Evolutionary conservation across 495 filamentous ascomycete genomes (phyloP).

Genomic region (Penicillium coprophilum): DNA sequence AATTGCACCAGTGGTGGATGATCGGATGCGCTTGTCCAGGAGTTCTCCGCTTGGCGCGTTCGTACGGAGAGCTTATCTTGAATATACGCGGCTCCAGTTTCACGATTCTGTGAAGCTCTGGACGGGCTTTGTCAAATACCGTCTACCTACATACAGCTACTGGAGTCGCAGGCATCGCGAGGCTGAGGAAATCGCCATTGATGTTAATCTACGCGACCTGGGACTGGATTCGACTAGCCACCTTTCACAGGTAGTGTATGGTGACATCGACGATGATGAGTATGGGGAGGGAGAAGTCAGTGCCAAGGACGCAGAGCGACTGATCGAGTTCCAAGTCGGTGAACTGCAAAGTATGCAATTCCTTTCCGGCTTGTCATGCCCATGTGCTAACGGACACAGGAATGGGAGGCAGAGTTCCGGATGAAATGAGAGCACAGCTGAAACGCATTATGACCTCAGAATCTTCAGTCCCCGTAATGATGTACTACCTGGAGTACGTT

Average conservation of each 20-base stretch:
- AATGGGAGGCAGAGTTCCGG: constrained; percentile 68
- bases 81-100: constrained; percentile 80
- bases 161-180: constrained; percentile 70
- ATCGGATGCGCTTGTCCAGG: constrained; percentile 54
- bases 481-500: constrained; percentile 72
- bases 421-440: constrained; percentile 64
- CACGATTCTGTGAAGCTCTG: constrained; percentile 73
- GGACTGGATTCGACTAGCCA: constrained; percentile 40
- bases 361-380: background rate
- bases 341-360: constrained; percentile 71
- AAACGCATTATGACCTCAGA: constrained; percentile 64
- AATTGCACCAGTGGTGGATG: constrained; percentile 37
- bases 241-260: constrained; percentile 62
- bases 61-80: constrained; percentile 70
- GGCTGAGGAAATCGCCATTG: constrained; percentile 62
- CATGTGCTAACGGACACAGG: constrained; percentile 42
- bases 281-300: constrained; percentile 55
- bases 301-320: constrained; percentile 77
- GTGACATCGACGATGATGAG: constrained; percentile 51
- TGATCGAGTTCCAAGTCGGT: constrained; percentile 84
- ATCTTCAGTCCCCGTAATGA: constrained; percentile 65
- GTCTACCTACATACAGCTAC: constrained; percentile 66
- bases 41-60: constrained; percentile 86
- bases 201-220: constrained; percentile 57
- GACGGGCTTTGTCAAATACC: constrained; percentile 74